Evolutionary conservation across 768 basidiomycete species (phyloP).

Genomic region (Dendrothele bispora): DNA sequence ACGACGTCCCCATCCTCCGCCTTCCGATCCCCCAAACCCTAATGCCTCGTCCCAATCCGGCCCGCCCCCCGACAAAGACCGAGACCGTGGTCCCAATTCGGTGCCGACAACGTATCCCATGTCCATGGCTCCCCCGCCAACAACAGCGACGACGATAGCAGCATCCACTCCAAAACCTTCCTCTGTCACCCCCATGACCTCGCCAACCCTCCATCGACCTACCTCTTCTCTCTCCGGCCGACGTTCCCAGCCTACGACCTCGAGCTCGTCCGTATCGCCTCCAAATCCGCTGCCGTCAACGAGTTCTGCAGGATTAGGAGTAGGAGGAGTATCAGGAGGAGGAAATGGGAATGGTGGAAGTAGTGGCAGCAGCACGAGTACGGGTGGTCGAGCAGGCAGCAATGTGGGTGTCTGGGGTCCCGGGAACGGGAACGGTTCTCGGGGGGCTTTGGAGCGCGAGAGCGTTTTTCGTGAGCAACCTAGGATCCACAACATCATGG

Average conservation of each 20-base stretch:
- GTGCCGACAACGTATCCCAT: slow-evolving; percentile 17
- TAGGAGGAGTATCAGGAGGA: no score
- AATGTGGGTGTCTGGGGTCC: background rate
- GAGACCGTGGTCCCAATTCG: slow-evolving; percentile 9
- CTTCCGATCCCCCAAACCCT: slow-evolving; percentile 26
- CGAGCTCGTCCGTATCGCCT: no score
- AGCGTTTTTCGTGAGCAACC: slow-evolving; percentile 1
- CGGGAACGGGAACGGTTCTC: slow-evolving; percentile 1
- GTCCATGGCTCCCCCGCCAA: slow-evolving; percentile 21
- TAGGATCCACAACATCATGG: slow-evolving; percentile 8
- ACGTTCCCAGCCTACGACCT: slow-evolving; percentile 9
- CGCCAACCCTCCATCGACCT: no score
- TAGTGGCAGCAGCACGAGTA: no score
- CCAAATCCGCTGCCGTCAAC: slow-evolving; percentile 6
- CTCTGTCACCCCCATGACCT: slow-evolving; percentile 24
- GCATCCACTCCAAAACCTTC: slow-evolving; percentile 29
- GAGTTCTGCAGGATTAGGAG: no score
- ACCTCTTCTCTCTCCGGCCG: no score
- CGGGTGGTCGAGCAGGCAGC: no score
- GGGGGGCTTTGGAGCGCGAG: slow-evolving; percentile 1
- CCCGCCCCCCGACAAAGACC: slow-evolving; percentile 13
- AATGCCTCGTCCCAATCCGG: slow-evolving; percentile 12
- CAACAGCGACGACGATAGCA: background rate
- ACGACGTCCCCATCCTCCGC: slow-evolving; percentile 19
- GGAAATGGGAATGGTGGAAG: no score